A percentile compares a stretch with the other conserved stretches of the same genome.
Evolutionary conservation across 768 basidiomycete species (phyloP).

Genomic region (Lactarius vividus): DNA sequence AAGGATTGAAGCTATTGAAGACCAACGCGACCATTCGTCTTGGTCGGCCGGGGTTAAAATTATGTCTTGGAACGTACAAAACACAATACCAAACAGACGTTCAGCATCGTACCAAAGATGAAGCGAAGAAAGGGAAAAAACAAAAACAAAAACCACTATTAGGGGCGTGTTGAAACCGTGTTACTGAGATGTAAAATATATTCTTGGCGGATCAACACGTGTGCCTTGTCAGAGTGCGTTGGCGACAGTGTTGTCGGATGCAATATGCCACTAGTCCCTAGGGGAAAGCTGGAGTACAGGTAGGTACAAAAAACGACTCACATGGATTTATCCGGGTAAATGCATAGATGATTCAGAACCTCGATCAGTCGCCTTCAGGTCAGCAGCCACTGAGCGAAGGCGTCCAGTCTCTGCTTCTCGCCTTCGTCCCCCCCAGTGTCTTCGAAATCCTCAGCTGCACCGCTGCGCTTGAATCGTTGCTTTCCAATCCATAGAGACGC

Average conservation of each 20-base stretch:
- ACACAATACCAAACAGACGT: background rate
- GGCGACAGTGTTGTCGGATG: background rate
- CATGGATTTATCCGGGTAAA: conserved; percentile 8
- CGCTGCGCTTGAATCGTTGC: conserved; percentile 77
- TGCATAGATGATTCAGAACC: background rate
- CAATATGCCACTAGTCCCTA: conserved; percentile 1
- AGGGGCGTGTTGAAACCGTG: conserved; percentile 4
- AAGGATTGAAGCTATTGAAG: background rate
- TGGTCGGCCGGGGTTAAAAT: background rate
- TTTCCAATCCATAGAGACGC: conserved; percentile 81
- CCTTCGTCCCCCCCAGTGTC: conserved; percentile 61
- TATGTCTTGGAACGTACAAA: background rate
- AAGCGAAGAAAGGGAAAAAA: background rate
- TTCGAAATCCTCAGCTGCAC: conserved; percentile 58
- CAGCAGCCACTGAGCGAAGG: conserved; percentile 86
- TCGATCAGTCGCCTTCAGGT: conserved; percentile 64
- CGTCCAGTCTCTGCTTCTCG: conserved; percentile 82
- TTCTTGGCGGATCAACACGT: conserved; percentile 12
- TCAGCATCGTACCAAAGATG: background rate
- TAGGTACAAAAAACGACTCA: conserved; percentile 24
- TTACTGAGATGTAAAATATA: background rate
- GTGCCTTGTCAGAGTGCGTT: background rate
- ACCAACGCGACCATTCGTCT: background rate
- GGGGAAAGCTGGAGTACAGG: conserved; percentile 15
- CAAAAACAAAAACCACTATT: background rate